A percentile compares a stretch with the other conserved stretches of the same genome.
These are phyloP conservation scores for Cicer judaicum DNA, from an alignment of 306 rosid genomes.

Conservation along the genomic window DNA sequence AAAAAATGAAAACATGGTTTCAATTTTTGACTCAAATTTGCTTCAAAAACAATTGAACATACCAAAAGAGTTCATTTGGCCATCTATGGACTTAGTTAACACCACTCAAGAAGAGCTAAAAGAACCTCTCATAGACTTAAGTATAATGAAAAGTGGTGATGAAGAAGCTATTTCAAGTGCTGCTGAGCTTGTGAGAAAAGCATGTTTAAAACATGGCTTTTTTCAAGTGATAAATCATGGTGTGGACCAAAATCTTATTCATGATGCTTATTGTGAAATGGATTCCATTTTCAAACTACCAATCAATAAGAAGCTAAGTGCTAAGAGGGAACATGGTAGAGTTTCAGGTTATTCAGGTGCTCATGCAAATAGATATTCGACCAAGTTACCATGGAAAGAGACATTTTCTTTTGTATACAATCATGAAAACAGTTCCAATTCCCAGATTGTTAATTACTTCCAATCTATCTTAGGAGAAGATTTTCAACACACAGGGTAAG, in stretches of 20 bases:
- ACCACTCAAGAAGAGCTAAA: constrained; percentile 53
- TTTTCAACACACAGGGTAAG: constrained; percentile 63
- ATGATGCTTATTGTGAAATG: constrained; percentile 54
- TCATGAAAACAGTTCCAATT: constrained; percentile 27
- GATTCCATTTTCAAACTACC: constrained; percentile 66
- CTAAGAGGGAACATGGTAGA: constrained; percentile 51
- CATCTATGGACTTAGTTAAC: constrained; percentile 48
- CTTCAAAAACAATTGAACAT: constrained; percentile 48
- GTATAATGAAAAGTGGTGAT: constrained; percentile 45
- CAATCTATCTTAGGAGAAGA: constrained; percentile 61
- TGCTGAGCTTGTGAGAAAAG: constrained; percentile 52
- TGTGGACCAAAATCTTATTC: constrained; percentile 52
- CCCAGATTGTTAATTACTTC: constrained; percentile 60
- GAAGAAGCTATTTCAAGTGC: constrained; percentile 48
- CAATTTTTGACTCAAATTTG: constrained; percentile 46
- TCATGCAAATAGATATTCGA: constrained; percentile 66
- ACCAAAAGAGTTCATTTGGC: constrained; percentile 68
- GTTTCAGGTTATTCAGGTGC: constrained; percentile 68
- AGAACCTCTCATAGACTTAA: constrained; percentile 67
- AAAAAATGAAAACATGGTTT: constrained; percentile 40
- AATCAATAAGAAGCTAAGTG: constrained; percentile 46
- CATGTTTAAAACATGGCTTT: constrained; percentile 67
- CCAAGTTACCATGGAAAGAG: constrained; percentile 81
- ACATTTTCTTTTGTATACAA: constrained; percentile 58
- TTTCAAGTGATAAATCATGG: constrained; percentile 80